Conservation (phyloP, 1,139 yeast species). For the Geotrichum fermentans region DNA sequence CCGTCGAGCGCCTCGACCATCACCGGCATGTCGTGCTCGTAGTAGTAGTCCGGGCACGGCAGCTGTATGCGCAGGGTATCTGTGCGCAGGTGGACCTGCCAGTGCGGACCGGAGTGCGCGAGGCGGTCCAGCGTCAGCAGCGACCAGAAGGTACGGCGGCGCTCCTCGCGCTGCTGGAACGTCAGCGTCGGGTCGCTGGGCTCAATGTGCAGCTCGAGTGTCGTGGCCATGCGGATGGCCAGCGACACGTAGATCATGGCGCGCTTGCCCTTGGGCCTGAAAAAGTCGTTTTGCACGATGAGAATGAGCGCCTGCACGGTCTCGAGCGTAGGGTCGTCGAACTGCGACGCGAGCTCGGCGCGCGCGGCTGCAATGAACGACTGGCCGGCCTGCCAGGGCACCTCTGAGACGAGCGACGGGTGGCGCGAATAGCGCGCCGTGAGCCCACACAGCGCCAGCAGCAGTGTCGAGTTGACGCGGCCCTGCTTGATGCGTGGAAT, state of each 20-base stretch:
- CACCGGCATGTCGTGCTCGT: constrained; percentile 32
- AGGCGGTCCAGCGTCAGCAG: constrained; percentile 37
- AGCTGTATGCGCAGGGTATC: constrained; percentile 32
- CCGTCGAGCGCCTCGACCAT: constrained; percentile 30
- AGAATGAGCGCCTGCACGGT: constrained; percentile 39
- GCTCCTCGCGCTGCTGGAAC: constrained; percentile 37
- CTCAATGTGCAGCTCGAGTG: constrained; percentile 35
- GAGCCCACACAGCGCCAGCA: constrained; percentile 38
- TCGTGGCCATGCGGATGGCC: constrained; percentile 39
- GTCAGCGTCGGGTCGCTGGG: constrained; percentile 26
- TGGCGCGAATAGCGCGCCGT: constrained; percentile 39
- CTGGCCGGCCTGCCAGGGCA: constrained; percentile 36
- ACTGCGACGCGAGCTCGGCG: constrained; percentile 32
- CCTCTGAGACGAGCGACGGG: constrained; percentile 28
- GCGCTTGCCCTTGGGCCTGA: constrained; percentile 35
- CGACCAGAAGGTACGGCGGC: constrained; percentile 40
- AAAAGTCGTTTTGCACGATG: constrained; percentile 38
- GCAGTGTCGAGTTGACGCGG: constrained; percentile 33
- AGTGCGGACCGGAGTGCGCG: constrained; percentile 37
- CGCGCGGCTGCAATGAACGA: constrained; percentile 33
- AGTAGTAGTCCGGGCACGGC: constrained; percentile 36
- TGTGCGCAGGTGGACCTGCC: constrained; percentile 31
- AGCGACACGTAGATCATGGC: constrained; percentile 38
- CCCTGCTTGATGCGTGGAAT: constrained; percentile 32
- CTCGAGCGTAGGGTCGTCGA: constrained; percentile 36